Base-by-base conservation (phyloP, 441 rosid species). In the Kokia cookei region DNA sequence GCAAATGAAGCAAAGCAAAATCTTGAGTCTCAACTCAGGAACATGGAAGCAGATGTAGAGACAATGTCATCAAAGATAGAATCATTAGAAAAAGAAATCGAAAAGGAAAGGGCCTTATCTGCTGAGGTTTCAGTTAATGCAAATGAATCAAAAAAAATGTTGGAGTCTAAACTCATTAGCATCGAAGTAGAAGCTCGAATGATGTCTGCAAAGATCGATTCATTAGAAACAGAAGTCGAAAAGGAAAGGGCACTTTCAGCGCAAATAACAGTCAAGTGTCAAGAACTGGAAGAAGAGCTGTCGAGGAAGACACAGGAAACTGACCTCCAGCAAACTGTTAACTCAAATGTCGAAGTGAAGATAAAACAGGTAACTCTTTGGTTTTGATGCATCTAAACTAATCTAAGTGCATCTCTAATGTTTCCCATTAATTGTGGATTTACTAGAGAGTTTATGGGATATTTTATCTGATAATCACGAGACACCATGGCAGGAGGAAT, bases 221-320 rank as follows among this genome's bases (percentile, higher is more conserved):
- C 77, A 35, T 73, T 92, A 64, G 84, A 91, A 82, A 88, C 78
- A 54, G 94, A 92, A 76, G 73, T 88, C 32, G 77, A 76, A 59
- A 86, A 80, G 68, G 91, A 88, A 80, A 91, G 82, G 81, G 80
- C 77, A 53, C 55, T 78, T 47, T 86, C 86, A 0, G 77, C 74
- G 19, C 85, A 84, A 81, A 84, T 84, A 22, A 79, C 72, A 4
- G 75, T 60, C 77, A 93, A 91, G 84, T 87, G 86, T 71, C 85
- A 79, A 76, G 80, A 74, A 62, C 70, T 93, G 73, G 95, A 94
- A 82, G 90, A 94, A 78, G 90, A 92, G 78, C 86, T 87, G 22
- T 77, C 67, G 22, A 86, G 78, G 58, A 87, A 58, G 65, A 79
- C 74, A 68, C 85, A 86, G 75, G 93, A 93, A 76, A 71, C 82